Base-by-base conservation (phyloP, 2,329 filamentous ascomycete species). In the Pseudopithomyces maydicus region DNA sequence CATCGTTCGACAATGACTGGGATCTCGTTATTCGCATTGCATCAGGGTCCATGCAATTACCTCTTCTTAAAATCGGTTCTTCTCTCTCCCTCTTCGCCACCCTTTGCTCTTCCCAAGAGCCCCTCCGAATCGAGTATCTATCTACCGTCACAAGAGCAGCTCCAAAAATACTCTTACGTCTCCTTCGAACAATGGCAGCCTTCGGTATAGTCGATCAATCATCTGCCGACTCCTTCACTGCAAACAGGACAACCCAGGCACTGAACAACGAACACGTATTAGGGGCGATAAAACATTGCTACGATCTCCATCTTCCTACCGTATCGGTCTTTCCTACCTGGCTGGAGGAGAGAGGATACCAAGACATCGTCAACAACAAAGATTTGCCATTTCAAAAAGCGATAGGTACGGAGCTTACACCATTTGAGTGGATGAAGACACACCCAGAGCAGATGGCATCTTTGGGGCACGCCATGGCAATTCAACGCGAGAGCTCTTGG, bases 121-220 rank as follows among this genome's bases (percentile, higher is more conserved):
- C 64, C 11, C 8, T 67, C 8, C 56, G 50, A 3, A 55, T 67
- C 11, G 36, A 56, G 17, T 36, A 64, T 23, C 58, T 76, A 15
- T 59, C 67, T 17, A 19, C 63, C 22, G 62, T 55, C 29, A 70
- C 63, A 3, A 54, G 56, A 7, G 71, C 68, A 8, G 62, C 72
- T 3, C 68, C 66, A 4, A 57, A 52, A 22, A 64, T 77, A 3
- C 55, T 72, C 19, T 61, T 65, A 23, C 72, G 74, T 38, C 57
- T 78, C 12, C 56, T 78, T 6, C 69, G 75, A 33, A 71, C 69
- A 43, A 64, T 74, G 32, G 69, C 69, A 14, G 64, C 75, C 1
- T 71, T 70, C 48, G 67, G 68, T 12, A 46, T 72, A 15, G 68
- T 77, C 46, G 39, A 53, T 6, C 72, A 78, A 59, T 62, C 64